Conservation (phyloP, 257 asterid genomes). For the Solanum sitiens region DNA sequence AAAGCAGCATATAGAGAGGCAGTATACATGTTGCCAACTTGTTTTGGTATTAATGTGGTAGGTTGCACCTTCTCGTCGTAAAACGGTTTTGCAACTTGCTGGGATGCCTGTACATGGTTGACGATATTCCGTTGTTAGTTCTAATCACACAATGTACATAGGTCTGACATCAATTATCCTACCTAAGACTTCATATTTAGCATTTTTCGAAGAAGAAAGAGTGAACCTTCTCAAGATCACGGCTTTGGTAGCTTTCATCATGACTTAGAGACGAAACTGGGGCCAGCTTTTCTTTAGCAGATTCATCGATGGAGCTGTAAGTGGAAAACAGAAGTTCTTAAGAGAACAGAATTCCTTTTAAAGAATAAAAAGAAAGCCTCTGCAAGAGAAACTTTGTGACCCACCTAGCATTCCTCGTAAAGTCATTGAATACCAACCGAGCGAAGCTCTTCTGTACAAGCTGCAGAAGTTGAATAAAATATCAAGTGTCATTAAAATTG, state of each 20-base stretch:
- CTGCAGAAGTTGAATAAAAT: constrained; percentile 31
- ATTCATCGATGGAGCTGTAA: constrained; percentile 73
- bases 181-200: not conserved
- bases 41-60: constrained; percentile 82
- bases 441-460: constrained; percentile 99
- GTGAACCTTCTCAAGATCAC: constrained; percentile 94
- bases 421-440: constrained; percentile 73
- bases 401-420: constrained; percentile 59
- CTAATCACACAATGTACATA: not conserved
- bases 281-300: constrained; percentile 63
- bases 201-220: not conserved
- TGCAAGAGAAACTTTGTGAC: not conserved
- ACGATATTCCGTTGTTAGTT: not conserved
- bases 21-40: constrained; percentile 98
- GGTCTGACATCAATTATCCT: not conserved
- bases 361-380: not conserved
- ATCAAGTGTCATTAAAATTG: not conserved
- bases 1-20: constrained; percentile 97
- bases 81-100: constrained; percentile 78
- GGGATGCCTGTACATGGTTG: constrained; percentile 53
- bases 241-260: constrained; percentile 93
- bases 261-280: constrained; percentile 59
- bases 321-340: not conserved
- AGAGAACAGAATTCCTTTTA: not conserved
- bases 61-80: constrained; percentile 85